Conservation (phyloP, 2,329 filamentous ascomycete genomes). For the Monilinia vaccinii-corymbosi region DNA sequence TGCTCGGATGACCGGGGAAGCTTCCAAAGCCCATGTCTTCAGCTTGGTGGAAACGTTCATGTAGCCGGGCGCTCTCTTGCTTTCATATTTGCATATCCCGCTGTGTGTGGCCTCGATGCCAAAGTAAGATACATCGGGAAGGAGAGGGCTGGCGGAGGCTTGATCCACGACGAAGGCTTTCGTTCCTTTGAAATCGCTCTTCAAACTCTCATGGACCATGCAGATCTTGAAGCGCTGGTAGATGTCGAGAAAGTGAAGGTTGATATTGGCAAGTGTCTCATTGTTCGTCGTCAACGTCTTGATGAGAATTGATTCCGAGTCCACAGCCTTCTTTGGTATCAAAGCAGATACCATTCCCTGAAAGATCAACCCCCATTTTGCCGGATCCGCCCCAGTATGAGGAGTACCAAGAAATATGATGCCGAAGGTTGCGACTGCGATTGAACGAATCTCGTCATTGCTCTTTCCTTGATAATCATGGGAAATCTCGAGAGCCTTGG, state of each 20-base stretch:
- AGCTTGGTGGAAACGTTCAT: slow-evolving; percentile 27
- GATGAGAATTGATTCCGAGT: slow-evolving; percentile 58
- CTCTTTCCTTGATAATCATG: slow-evolving; percentile 49
- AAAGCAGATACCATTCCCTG: slow-evolving; percentile 59
- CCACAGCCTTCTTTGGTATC: slow-evolving; percentile 56
- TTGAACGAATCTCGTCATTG: slow-evolving; percentile 55
- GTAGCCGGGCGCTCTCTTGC: slow-evolving; percentile 54
- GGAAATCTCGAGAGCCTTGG: slow-evolving; percentile 52
- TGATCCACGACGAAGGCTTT: slow-evolving; percentile 59
- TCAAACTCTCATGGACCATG: slow-evolving; percentile 68
- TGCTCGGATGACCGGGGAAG: slow-evolving; percentile 16
- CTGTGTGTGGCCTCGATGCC: slow-evolving; percentile 68
- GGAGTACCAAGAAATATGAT: slow-evolving; percentile 72
- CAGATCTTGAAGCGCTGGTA: slow-evolving; percentile 63
- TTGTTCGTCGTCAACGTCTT: slow-evolving; percentile 65
- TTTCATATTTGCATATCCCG: slow-evolving; percentile 63
- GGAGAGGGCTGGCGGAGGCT: slow-evolving; percentile 57
- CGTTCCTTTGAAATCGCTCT: slow-evolving; percentile 58
- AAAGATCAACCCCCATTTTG: slow-evolving; percentile 57
- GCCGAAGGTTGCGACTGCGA: slow-evolving; percentile 67
- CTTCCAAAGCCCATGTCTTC: slow-evolving; percentile 24
- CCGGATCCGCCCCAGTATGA: slow-evolving; percentile 60
- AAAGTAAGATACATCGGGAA: slow-evolving; percentile 62
- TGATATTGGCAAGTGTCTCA: slow-evolving; percentile 66
- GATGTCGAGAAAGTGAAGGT: slow-evolving; percentile 62